These are phyloP conservation scores for Fusarium dlaminii DNA, from an alignment of 2,329 filamentous ascomycete species.

Conservation along the genomic window DNA sequence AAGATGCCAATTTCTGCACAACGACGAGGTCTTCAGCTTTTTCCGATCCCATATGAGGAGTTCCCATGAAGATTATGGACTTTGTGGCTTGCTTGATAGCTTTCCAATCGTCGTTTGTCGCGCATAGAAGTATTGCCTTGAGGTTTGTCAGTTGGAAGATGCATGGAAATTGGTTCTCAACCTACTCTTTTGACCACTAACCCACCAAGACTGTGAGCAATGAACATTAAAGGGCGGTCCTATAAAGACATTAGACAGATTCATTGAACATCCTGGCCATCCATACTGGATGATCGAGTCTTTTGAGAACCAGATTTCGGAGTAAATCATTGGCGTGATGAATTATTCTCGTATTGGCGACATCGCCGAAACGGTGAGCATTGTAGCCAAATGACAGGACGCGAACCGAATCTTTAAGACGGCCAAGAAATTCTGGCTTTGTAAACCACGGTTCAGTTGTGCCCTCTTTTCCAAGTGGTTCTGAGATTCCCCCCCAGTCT, in stretches of 20 bases:
- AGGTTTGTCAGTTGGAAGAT: neutral
- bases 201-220: constrained; percentile 33
- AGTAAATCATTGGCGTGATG: constrained; percentile 35
- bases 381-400: constrained; percentile 35
- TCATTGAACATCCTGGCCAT: neutral
- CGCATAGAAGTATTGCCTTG: constrained; percentile 30
- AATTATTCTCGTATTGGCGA: constrained; percentile 37
- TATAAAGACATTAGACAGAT: neutral
- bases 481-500: constrained; percentile 30
- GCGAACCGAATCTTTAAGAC: constrained; percentile 19
- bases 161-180: constrained; percentile 21
- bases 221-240: constrained; percentile 31
- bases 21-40: constrained; percentile 31
- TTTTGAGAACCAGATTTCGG: constrained; percentile 31
- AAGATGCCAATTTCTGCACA: constrained; percentile 30
- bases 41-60: constrained; percentile 36
- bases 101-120: constrained; percentile 32
- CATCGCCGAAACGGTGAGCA: constrained; percentile 33
- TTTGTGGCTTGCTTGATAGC: constrained; percentile 31
- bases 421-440: constrained; percentile 26
- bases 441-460: constrained; percentile 27
- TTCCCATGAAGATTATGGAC: constrained; percentile 35
- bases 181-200: constrained; percentile 32
- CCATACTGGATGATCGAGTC: constrained; percentile 28
- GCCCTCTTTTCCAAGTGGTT: constrained; percentile 27